A percentile compares a stretch with the other conserved stretches of the same genome.
These are phyloP conservation scores for Diatrype stigma DNA, from an alignment of 2,329 filamentous ascomycete genomes.

Conservation along the genomic window DNA sequence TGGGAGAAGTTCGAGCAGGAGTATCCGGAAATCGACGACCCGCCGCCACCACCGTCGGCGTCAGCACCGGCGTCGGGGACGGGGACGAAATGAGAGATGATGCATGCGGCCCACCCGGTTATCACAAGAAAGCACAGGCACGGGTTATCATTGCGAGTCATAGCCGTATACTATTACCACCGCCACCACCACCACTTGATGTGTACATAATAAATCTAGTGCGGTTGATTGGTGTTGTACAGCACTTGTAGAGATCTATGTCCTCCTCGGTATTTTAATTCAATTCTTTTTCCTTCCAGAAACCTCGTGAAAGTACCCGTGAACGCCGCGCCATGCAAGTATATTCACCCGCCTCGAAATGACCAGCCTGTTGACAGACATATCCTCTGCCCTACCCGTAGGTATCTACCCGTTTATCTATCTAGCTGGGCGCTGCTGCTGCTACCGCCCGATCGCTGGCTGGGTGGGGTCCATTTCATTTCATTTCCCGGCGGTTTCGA, in stretches of 20 bases:
- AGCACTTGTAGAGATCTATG: conserved; percentile 15
- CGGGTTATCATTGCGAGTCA: neutral
- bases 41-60: conserved; percentile 15
- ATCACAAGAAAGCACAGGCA: neutral
- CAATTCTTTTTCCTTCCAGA: neutral
- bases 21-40: conserved; percentile 42
- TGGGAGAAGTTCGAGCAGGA: conserved; percentile 67
- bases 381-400: neutral
- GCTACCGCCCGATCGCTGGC: too few relatives aligned
- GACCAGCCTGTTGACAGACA: neutral
- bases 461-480: too few relatives aligned
- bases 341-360: conserved; percentile 3
- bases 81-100: conserved; percentile 14
- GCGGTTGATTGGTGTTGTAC: neutral
- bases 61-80: conserved; percentile 5
- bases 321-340: conserved; percentile 29
- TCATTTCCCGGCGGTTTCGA: conserved; percentile 42
- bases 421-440: too few relatives aligned
- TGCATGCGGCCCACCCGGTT: neutral
- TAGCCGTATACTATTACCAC: too few relatives aligned
- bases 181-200: too few relatives aligned
- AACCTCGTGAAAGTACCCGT: conserved; percentile 15
- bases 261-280: conserved; percentile 4
- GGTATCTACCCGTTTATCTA: neutral
- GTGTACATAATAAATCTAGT: neutral